Conservation (phyloP, 495 filamentous ascomycete genomes). For the Penicillium samsonianum region DNA sequence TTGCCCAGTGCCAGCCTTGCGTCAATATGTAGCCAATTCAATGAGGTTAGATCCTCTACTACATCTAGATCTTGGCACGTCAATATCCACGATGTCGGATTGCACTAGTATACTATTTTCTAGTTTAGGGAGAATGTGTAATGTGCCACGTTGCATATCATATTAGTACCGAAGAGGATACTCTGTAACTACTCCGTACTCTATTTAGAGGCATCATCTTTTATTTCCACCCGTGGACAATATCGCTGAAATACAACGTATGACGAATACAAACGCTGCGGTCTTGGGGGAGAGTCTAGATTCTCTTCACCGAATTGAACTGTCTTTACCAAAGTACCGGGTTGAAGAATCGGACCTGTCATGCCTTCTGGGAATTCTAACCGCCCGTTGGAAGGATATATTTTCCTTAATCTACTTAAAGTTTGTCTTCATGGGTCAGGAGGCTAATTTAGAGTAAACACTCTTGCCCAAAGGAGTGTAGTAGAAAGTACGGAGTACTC, state of each 20-base stretch:
- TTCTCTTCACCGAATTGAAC: neutral
- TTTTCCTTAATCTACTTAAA: conserved; percentile 11
- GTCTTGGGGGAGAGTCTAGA: neutral
- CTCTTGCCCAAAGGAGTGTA: conserved; percentile 10
- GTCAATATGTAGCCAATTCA: neutral
- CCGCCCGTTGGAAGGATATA: conserved; percentile 17
- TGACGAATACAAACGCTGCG: neutral
- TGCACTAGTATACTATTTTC: conserved; percentile 7
- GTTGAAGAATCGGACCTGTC: conserved; percentile 15
- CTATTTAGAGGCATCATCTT: neutral
- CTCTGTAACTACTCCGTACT: no score
- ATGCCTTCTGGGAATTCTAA: neutral
- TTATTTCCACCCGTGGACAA: neutral
- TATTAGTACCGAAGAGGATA: neutral
- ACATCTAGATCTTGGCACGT: conserved; percentile 17
- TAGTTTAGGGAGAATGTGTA: neutral
- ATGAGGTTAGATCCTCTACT: conserved; percentile 6
- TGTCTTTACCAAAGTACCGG: conserved; percentile 14
- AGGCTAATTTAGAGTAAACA: conserved; percentile 4
- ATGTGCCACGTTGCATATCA: no score
- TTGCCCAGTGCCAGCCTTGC: neutral
- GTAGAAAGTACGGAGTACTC: neutral
- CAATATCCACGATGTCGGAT: conserved; percentile 13
- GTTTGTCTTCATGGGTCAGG: conserved; percentile 5
- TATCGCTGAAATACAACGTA: neutral